These are phyloP conservation scores for Paraphoma sp. DNA, from an alignment of 2,329 filamentous ascomycete species.

Conservation along the genomic window DNA sequence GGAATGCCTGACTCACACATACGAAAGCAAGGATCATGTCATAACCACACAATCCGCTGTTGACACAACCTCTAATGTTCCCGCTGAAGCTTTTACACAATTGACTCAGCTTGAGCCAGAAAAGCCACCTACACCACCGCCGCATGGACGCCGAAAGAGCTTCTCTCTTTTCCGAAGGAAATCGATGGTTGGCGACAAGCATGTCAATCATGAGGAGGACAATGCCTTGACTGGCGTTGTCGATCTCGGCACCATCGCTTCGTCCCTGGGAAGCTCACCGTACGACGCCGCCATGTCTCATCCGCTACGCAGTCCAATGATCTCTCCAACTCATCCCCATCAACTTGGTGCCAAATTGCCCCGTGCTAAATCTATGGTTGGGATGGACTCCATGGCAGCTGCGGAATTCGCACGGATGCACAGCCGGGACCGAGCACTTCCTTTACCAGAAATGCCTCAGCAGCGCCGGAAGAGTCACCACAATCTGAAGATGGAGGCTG, in stretches of 20 bases:
- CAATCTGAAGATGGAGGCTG: constrained; percentile 29
- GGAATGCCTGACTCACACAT: constrained; percentile 46
- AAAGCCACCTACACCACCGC: constrained; percentile 27
- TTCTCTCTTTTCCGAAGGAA: constrained; percentile 40
- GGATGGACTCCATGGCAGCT: constrained; percentile 45
- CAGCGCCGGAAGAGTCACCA: constrained; percentile 32
- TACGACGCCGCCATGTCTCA: constrained; percentile 51
- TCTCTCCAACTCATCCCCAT: constrained; percentile 42
- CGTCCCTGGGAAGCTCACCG: constrained; percentile 51
- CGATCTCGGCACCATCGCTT: constrained; percentile 51
- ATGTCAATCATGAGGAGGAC: constrained; percentile 20
- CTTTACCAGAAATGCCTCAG: constrained; percentile 22
- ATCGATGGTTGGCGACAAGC: constrained; percentile 31
- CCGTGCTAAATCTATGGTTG: constrained; percentile 38
- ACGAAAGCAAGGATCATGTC: constrained; percentile 37
- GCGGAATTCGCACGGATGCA: constrained; percentile 43
- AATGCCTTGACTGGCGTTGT: constrained; percentile 32
- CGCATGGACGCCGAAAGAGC: constrained; percentile 31
- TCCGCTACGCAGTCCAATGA: constrained; percentile 19
- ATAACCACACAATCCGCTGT: constrained; percentile 11
- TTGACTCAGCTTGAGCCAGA: constrained; percentile 29
- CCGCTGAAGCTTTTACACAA: constrained; percentile 18
- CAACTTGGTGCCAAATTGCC: constrained; percentile 39
- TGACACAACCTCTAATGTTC: constrained; percentile 5
- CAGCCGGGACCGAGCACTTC: constrained; percentile 40